These are phyloP conservation scores for Leptosphaerulina australis DNA, from an alignment of 2,329 filamentous ascomycete genomes.

Conservation along the genomic window DNA sequence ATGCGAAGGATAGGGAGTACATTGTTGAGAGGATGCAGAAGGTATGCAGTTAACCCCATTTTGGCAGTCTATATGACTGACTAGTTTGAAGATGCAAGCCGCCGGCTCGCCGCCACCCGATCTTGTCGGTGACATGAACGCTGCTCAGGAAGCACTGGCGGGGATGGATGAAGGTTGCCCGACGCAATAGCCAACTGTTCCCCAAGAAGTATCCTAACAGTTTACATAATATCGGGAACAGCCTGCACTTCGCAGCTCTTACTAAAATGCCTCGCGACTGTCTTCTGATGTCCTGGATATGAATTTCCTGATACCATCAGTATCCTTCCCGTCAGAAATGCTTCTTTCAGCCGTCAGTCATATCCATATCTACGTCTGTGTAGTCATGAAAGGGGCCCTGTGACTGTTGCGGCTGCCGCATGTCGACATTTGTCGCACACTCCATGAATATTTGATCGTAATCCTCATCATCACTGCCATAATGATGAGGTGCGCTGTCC, in stretches of 20 bases:
- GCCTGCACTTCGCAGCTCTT: not conserved
- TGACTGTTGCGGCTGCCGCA: conserved; percentile 46
- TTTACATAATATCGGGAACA: not conserved
- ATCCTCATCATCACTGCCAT: conserved; percentile 64
- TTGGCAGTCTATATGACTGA: conserved; percentile 6
- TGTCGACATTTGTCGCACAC: conserved; percentile 54
- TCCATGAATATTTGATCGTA: conserved; percentile 71
- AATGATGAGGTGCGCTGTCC: conserved; percentile 37
- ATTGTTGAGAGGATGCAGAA: conserved; percentile 98
- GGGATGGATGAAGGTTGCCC: conserved; percentile 66
- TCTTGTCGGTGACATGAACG: conserved; percentile 86
- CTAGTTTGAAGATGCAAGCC: conserved; percentile 83
- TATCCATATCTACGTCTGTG: conserved; percentile 39
- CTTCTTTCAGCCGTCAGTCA: conserved; percentile 33
- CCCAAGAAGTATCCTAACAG: not conserved
- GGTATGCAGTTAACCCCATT: conserved; percentile 58
- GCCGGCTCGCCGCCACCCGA: conserved; percentile 89
- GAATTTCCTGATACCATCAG: too few species aligned
- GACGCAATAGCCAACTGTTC: conserved; percentile 57
- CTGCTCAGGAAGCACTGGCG: conserved; percentile 71
- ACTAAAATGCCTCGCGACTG: not conserved
- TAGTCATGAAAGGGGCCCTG: conserved; percentile 5
- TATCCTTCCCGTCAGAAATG: too few species aligned
- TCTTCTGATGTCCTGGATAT: not conserved
- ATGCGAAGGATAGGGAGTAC: conserved; percentile 81